Evolutionary conservation across 2,329 filamentous ascomycete species (phyloP).

Genomic region (Phialemonium atrogriseum): DNA sequence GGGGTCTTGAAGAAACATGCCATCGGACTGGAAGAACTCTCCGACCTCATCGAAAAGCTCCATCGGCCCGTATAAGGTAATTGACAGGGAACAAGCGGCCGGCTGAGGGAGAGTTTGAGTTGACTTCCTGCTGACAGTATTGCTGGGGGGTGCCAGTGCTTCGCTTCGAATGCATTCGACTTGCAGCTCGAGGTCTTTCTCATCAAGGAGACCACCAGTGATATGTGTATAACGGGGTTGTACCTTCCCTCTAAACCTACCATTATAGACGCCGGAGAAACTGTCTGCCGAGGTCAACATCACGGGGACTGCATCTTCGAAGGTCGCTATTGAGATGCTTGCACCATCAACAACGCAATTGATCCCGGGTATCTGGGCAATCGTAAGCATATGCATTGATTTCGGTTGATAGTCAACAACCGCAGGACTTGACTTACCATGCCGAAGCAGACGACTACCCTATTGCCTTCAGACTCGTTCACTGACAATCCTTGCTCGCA

Average conservation of each 20-base stretch:
- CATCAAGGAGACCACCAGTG: neutral
- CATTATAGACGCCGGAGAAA: neutral
- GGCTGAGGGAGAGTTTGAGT: neutral
- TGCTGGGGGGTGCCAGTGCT: neutral
- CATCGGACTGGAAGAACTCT: conserved; percentile 20
- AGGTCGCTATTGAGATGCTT: neutral
- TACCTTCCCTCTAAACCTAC: neutral
- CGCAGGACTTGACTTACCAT: neutral
- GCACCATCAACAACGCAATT: neutral
- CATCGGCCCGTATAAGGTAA: conserved; percentile 22
- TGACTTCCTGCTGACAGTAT: neutral
- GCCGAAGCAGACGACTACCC: conserved; percentile 4
- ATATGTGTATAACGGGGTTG: neutral
- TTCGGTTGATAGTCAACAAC: no score
- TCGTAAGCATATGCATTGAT: neutral
- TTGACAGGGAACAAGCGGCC: conserved; percentile 1
- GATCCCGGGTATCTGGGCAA: neutral
- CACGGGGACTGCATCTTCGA: neutral
- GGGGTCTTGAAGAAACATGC: conserved; percentile 26
- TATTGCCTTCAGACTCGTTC: neutral
- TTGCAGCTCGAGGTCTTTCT: conserved; percentile 1
- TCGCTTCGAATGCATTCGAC: neutral
- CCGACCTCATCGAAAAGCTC: conserved; percentile 19
- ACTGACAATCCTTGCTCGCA: conserved; percentile 1
- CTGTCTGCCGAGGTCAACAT: neutral